phyloP scores from a whole-genome alignment of 2,329 filamentous ascomycete genomes.

The Sporothrix brunneoviolacea region DNA sequence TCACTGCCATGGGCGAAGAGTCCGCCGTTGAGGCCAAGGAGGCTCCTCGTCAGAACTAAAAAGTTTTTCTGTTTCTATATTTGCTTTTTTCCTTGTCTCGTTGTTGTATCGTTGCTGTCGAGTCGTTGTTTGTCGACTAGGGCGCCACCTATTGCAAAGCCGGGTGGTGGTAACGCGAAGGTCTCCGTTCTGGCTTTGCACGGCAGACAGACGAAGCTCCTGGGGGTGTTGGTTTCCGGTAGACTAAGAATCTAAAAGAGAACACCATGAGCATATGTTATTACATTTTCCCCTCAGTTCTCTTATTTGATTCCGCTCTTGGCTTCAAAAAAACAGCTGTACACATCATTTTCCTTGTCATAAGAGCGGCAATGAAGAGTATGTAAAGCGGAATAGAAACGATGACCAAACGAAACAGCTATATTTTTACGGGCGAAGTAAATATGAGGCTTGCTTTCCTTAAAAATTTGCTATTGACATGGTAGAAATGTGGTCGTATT shows the following conservation, averaged over 20 bases:
- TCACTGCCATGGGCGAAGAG: constrained; percentile 96
- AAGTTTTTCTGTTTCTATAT: constrained; percentile 10
- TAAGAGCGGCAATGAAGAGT: constrained; percentile 9
- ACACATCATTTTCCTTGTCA: too few relatives aligned
- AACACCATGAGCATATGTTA: constrained; percentile 3
- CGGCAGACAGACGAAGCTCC: constrained; percentile 9
- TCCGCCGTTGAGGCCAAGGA: constrained; percentile 89
- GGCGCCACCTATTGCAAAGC: neutral
- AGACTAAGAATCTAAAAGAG: constrained; percentile 1
- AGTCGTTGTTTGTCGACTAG: constrained; percentile 11
- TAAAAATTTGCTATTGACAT: too few relatives aligned
- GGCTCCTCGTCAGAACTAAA: constrained; percentile 54
- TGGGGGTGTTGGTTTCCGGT: constrained; percentile 8
- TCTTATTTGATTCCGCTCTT: constrained; percentile 9
- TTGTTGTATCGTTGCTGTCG: constrained; percentile 13
- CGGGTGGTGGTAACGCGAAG: neutral
- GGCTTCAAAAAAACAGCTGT: too few relatives aligned
- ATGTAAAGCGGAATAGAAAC: constrained; percentile 15
- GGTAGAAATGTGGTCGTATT: too few relatives aligned
- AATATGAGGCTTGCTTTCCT: too few relatives aligned
- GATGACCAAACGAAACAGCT: constrained; percentile 2
- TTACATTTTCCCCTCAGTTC: neutral
- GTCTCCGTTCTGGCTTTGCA: neutral
- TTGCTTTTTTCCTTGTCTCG: constrained; percentile 13
- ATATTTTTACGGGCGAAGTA: too few relatives aligned